Conservation (phyloP, 2,329 filamentous ascomycete species). For the Talaromyces sp. region DNA sequence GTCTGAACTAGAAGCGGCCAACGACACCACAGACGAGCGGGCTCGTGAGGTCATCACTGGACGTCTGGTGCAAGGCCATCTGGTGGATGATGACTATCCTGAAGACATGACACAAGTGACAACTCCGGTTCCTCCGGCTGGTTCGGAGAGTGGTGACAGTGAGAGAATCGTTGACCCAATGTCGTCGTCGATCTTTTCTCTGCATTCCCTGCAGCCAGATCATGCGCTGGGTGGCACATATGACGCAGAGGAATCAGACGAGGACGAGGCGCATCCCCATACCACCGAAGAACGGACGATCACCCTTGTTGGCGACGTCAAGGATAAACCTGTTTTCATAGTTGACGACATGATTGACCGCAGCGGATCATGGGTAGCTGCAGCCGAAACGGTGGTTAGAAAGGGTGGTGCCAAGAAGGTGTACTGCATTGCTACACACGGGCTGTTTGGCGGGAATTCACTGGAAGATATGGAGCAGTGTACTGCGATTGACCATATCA, state of each 20-base stretch:
- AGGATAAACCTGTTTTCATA: constrained; percentile 81
- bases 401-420: constrained; percentile 86
- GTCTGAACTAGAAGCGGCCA: constrained; percentile 39
- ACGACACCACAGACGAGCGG: constrained; percentile 70
- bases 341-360: constrained; percentile 99
- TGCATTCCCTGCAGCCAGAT: constrained; percentile 65
- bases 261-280: constrained; percentile 67
- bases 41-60: constrained; percentile 88
- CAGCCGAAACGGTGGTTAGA: constrained; percentile 94
- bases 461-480: constrained; percentile 86
- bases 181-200: constrained; percentile 76
- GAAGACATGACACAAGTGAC: constrained; percentile 56
- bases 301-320: constrained; percentile 93
- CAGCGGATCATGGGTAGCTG: constrained; percentile 92
- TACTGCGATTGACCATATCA: constrained; percentile 86
- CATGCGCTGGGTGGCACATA: constrained; percentile 76
- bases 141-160: constrained; percentile 44
- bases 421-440: constrained; percentile 96
- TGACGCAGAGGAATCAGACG: constrained; percentile 82
- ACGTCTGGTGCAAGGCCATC: constrained; percentile 84
- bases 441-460: constrained; percentile 84
- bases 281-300: constrained; percentile 87
- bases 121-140: constrained; percentile 43
- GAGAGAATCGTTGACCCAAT: constrained; percentile 69
- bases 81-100: constrained; percentile 89